Evolutionary conservation across 257 asterid species (phyloP), one percentile per base, ranked within the genome.

Genomic region (Ballota nigra): DNA sequence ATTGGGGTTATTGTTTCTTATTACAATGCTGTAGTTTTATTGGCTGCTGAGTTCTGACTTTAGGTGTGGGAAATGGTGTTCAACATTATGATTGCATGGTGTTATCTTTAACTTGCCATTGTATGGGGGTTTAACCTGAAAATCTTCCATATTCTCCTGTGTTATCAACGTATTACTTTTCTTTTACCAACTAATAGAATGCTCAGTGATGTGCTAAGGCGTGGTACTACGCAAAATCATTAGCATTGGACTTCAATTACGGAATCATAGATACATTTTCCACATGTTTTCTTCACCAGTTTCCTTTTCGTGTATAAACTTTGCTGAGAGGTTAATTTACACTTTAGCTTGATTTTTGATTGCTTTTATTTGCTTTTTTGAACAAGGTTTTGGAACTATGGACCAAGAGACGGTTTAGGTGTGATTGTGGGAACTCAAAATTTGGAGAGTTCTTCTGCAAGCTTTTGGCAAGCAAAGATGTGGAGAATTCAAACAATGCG

Each of bases 371-470:
- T 88, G 66, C 58, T 69, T 16, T 68, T 31, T 71, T 74, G 74
- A 60, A 73, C 77, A 72, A 95, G 99, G 78, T 95, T 76, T 90
- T 88, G 84, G 99, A 95, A 81, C 89, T 95, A 31, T 92, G 99
- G 99, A 95, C 99, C 56, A 95, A 92, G 78, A 87, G 99, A 76
- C 88, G 90, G 70, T 92, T 95, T 69, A 85, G 88, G 86, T 95
- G 99, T 78, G 98, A 95, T 81, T 95, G 99, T 88, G 99, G 99
- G 62, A 95, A 95, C 79, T 95, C 99, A 15, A 95, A 89, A 76
- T 95, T 90, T 45, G 98, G 98, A 62, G 94, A 81, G 77, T 84
- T 82, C 77, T 88, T 68, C 87, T 95, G 99, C 85, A 95, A 95
- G 89, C 92, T 95, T 73, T 77, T 68, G 36, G 86, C 97, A 31